Base-by-base conservation (phyloP, 306 rosid species). In the Acmispon strigosus region DNA sequence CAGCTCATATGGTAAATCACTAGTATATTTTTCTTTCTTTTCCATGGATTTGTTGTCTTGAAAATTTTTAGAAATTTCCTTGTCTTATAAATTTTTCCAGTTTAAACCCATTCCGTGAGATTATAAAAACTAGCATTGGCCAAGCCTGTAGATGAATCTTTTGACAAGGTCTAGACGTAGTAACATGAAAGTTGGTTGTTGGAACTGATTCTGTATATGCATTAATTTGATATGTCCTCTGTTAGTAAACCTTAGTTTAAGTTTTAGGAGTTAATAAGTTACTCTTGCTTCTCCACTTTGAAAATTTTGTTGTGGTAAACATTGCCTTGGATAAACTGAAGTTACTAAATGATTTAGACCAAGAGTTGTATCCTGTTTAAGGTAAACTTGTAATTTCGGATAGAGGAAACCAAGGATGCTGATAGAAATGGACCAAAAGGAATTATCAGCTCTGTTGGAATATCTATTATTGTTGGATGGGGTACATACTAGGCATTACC, bases 351-450 rank as follows among this genome's bases (percentile, higher is more conserved):
- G 71, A 76, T 75, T 61, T 58, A 37, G 47, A 47, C 58, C 34
- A 18, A 75, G 48, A 72, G 41, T 42, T n/a, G n/a, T n/a, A n/a
- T 44, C 2, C 42, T 27, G 55, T 73, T 76, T 72, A 45, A 90
- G n/a, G n/a, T n/a, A n/a, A n/a, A n/a, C n/a, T n/a, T n/a, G n/a
- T n/a, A n/a, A n/a, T n/a, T n/a, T n/a, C n/a, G n/a, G n/a, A n/a
- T n/a, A n/a, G n/a, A n/a, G n/a, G n/a, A n/a, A n/a, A n/a, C n/a
- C n/a, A n/a, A n/a, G n/a, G n/a, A n/a, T n/a, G n/a, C n/a, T n/a
- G n/a, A n/a, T n/a, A n/a, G n/a, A n/a, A n/a, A n/a, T n/a, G n/a
- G n/a, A n/a, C n/a, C n/a, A n/a, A n/a, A n/a, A n/a, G n/a, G n/a
- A n/a, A n/a, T n/a, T n/a, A n/a, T n/a, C n/a, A n/a, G n/a, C n/a